Base-by-base conservation (phyloP, 345 rosid species). In the Brassica nigra region DNA sequence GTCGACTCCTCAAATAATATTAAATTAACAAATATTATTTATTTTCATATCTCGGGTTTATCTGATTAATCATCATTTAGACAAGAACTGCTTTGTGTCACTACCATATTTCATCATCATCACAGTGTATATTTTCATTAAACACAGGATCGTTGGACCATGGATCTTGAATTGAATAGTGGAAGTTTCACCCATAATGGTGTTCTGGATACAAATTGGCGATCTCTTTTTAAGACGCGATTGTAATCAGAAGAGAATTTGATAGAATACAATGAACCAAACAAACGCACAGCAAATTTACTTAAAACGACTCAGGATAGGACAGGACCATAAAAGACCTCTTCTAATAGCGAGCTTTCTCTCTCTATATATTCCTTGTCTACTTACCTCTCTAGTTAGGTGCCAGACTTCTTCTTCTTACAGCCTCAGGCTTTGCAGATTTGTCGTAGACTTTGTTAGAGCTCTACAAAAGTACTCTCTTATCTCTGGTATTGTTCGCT, bases 401-500 rank as follows among this genome's bases (percentile, higher is more conserved):
- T 81, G 39, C 62, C 62, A 76, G 34, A 55, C 79, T 65, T 77
- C 75, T 77, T 71, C 79, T 62, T 74, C 71, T 89, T 93, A 92
- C 80, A 86, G 78, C 86, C 87, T 86, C 81, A 71, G 72, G 79
- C 83, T 84, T 76, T 76, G 80, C 11, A 80, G 76, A 86, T 85
- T 86, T 54, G 85, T 88, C 84, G 89, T 86, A 86, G 88, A 83
- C 83, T 86, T 92, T 68, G 90, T 80, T 71, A 90, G 90, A 71
- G 91, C 90, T 81, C 86, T 91, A 62, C 85, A 80, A 75, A 93
- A 93, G 83, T 91, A 91, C 84, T 83, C 85, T 67, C 86, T 89
- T 73, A 93, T 91, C 87, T 93, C 97, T 0, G 93, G 98, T 71
- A 90, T 66, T 49, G 89, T 91, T 1, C 89, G 80, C 81, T 90